Base-by-base conservation (phyloP, 2,329 filamentous ascomycete genomes). In the Corinectria fuckeliana region DNA sequence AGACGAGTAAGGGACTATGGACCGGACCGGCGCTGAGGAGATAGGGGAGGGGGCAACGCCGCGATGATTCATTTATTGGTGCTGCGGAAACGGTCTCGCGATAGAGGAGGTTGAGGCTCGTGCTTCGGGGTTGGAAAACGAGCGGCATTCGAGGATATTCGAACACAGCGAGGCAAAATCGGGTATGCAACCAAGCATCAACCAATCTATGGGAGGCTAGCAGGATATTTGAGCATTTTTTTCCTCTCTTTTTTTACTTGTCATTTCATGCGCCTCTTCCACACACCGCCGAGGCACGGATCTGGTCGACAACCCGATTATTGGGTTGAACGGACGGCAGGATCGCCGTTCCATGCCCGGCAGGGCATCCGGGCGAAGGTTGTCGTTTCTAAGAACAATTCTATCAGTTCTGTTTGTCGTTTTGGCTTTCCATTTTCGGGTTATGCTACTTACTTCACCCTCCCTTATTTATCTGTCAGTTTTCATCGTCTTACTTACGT, bases 1-100 rank as follows among this genome's bases (percentile, higher is more conserved):
- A 89, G 74, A 88, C 86, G 25, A 86, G 83, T 32, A 88, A 85
- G 67, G 87, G 87, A 2, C 74, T 90, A 56, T 90, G 87, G 87
- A 84, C 75, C 42, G 75, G 72, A 7, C 64, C 72, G 14, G 60
- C 71, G 18, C 55, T 69, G 49, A 69, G 69, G 49, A 67, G 72
- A 52, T 74, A 66, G 62, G 32, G 30, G 34, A 13, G 9, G 7
- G 16, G 25, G 21, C 20, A 23, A 36, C 26, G 20, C 41, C 6
- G 50, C 47, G 36, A 51, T 30, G 36, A 45, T 18, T 18, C 23
- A 2, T 53, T 9, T 21, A 41, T 23, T 20, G 32, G 41, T 48
- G 21, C 49, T 48, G 2, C 11, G 13, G 14, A 11, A 32, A 30
- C 28, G 53, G 50, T 38, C 48, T 38, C 13, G 45, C 23, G 36